Base-by-base conservation (phyloP, 2,329 filamentous ascomycete species). In the Beauveria sp. region DNA sequence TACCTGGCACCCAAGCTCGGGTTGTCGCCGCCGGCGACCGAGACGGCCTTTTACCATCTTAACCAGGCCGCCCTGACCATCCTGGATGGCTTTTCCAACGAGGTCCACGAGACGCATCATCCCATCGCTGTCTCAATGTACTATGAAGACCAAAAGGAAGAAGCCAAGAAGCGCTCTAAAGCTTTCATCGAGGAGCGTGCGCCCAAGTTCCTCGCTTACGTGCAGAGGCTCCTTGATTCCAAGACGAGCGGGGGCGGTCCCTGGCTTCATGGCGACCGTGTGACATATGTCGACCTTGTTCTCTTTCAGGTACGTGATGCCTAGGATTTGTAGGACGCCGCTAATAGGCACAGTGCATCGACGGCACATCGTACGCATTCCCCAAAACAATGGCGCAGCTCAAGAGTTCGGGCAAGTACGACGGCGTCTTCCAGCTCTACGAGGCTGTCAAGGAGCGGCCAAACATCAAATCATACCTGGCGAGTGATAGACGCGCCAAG, bases 81-180 rank as follows among this genome's bases (percentile, higher is more conserved):
- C 1, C 73, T 93, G 20, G 90, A 93, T 67, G 82, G 82, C 1
- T 72, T 93, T 52, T 83, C 83, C 68, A 86, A 87, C 66, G 90
- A 93, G 74, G 72, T 84, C 1, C 90, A 93, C 70, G 88, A 93
- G 67, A 86, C 84, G 28, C 90, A 93, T 70, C 90, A 93, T 68
- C 90, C 90, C 1, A 76, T 91, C 57, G 79, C 83, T 1, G 69
- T 75, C 0, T 70, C 72, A 1, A 70, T 81, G 5, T 88, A 86
- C 71, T 93, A 92, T 67, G 88, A 91, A 68, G 87, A 92, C 28
- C 90, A 93, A 73, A 90, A 87, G 71, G 75, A 79, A 0, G 89
- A 90, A 70, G 79, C 85, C 18, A 74, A 85, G 68, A 78, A 77
- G 62, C 82, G 79, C 64, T 79, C 83, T 9, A 75, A 75, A 47